A percentile compares a stretch with the other conserved stretches of the same genome.
Conservation (phyloP, 2,329 filamentous ascomycete genomes). For the Talaromyces piceae region DNA sequence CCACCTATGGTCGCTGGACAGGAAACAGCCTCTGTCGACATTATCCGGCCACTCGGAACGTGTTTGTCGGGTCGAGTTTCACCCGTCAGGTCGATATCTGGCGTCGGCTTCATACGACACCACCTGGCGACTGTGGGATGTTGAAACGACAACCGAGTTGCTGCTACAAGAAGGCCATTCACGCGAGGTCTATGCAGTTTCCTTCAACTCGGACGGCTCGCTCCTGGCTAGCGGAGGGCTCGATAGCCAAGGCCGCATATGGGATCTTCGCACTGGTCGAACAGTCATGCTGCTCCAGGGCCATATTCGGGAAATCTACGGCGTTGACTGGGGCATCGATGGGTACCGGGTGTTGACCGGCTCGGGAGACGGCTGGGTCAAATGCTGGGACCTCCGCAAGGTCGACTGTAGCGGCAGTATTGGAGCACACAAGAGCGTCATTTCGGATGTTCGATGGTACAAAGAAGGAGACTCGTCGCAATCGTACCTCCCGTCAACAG, state of each 20-base stretch:
- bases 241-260: constrained; percentile 89
- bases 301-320: constrained; percentile 89
- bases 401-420: constrained; percentile 77
- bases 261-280: constrained; percentile 86
- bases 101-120: constrained; percentile 94
- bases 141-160: constrained; percentile 75
- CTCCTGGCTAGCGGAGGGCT: constrained; percentile 85
- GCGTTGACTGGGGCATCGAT: constrained; percentile 84
- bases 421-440: constrained; percentile 82
- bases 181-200: constrained; percentile 81
- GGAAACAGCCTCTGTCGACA: constrained; percentile 77
- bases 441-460: constrained; percentile 90
- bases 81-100: constrained; percentile 81
- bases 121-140: constrained; percentile 94
- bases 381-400: constrained; percentile 94
- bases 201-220: constrained; percentile 86
- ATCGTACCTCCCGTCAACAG: constrained; percentile 51
- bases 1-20: constrained; percentile 80
- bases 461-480: constrained; percentile 74
- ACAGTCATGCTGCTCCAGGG: constrained; percentile 95
- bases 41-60: constrained; percentile 77
- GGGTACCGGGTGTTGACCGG: constrained; percentile 89
- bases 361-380: constrained; percentile 89
- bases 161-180: constrained; percentile 91
- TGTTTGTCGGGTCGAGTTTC: constrained; percentile 88